Evolutionary conservation across 2,329 filamentous ascomycete genomes (phyloP), one percentile per base, ranked within the genome.

Genomic region (Pseudogymnoascus destructans): DNA sequence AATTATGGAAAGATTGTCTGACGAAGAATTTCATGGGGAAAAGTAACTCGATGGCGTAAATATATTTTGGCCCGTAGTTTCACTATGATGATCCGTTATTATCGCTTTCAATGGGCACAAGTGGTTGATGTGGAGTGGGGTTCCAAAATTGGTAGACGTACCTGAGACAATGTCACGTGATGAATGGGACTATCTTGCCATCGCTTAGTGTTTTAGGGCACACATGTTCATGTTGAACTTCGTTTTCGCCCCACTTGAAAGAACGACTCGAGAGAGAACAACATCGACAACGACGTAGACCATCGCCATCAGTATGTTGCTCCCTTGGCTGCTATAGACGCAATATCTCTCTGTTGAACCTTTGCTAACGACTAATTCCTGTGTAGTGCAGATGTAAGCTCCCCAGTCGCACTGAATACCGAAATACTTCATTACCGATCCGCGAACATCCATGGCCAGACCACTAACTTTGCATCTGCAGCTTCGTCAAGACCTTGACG

Each of bases 401-500:
- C 62, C 63, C 73, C 62, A 60, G 62, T 57, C 70, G 64, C 63
- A 63, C 66, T 63, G 65, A 63, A 35, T 60, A 35, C 59, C 40
- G 59, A 27, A 58, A 23, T 10, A 59, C 58, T 25, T 56, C 63
- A 58, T 62, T 59, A 52, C 60, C 57, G 49, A 54, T 58, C 60
- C 61, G 63, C 63, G 57, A 69, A 70, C 67, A 40, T 52, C 27
- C 10, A 17, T 55, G 38, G 58, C 30, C 17, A 52, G 19, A 32
- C 55, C 54, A 64, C 63, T 69, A 62, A 69, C 60, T 25, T 59
- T 56, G 42, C 15, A 23, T 21, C 7, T 58, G 66, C 78, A 95
- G 89, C 86, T 97, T 97, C 87, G 92, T 97, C 80, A 97, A 96
- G 87, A 96, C 92, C 84, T 89, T 96, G 74, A 96, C 92, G 83